Evolutionary conservation across 2,329 filamentous ascomycete genomes (phyloP).

Genomic region (Zopfia rhizophila): DNA sequence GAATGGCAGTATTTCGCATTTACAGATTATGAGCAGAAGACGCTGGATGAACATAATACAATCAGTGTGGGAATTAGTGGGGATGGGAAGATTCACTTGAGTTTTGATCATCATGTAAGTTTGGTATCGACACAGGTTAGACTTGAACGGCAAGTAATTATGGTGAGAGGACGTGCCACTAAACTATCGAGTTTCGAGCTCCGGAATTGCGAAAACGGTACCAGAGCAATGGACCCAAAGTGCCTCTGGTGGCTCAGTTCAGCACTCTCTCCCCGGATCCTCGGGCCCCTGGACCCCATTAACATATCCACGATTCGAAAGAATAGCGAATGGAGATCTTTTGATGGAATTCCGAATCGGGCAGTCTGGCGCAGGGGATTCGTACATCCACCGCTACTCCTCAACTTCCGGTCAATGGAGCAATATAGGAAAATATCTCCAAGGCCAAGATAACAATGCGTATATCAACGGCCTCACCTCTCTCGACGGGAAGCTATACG

Average conservation of each 20-base stretch:
- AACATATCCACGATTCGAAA: constrained; percentile 63
- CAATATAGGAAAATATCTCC: constrained; percentile 55
- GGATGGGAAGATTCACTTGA: constrained; percentile 65
- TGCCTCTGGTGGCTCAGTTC: constrained; percentile 39
- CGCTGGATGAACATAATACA: constrained; percentile 64
- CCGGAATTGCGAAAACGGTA: constrained; percentile 43
- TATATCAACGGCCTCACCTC: constrained; percentile 63
- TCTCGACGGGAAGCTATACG: constrained; percentile 50
- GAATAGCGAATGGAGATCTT: constrained; percentile 51
- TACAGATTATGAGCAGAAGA: constrained; percentile 61
- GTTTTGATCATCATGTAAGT: constrained; percentile 61
- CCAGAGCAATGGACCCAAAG: constrained; percentile 39
- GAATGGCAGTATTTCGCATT: constrained; percentile 61
- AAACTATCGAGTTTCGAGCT: constrained; percentile 46
- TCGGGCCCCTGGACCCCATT: constrained; percentile 50
- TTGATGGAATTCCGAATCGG: constrained; percentile 63
- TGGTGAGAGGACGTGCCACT: constrained; percentile 44
- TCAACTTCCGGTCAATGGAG: constrained; percentile 49
- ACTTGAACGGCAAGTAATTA: too few species aligned
- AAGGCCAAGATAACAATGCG: constrained; percentile 60
- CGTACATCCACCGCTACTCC: constrained; percentile 60
- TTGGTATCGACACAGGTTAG: too few species aligned
- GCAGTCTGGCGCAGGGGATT: constrained; percentile 62
- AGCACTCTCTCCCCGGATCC: constrained; percentile 42
- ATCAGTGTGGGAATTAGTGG: constrained; percentile 64